Evolutionary conservation across 371 early-diverging fungal genomes (phyloP).

Genomic region (Mucor piriformis): DNA sequence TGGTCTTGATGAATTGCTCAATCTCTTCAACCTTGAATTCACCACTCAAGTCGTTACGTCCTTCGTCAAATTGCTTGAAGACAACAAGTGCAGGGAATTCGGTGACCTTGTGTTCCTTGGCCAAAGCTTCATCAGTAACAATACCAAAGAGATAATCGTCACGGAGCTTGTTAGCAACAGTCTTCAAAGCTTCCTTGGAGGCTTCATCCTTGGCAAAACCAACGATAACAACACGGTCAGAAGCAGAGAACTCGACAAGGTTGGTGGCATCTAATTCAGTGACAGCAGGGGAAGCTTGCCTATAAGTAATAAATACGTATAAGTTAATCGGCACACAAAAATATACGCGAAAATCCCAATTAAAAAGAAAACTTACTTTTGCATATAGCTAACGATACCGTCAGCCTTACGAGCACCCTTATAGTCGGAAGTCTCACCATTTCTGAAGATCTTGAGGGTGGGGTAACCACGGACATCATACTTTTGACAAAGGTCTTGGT

Average conservation of each 20-base stretch:
- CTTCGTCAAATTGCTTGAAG: constrained; percentile 92
- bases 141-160: constrained; percentile 87
- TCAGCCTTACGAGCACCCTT: constrained; percentile 83
- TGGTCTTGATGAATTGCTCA: constrained; percentile 68
- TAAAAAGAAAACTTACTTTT: constrained; percentile 64
- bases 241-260: constrained; percentile 72
- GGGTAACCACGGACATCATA: constrained; percentile 90
- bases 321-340: not conserved
- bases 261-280: constrained; percentile 63
- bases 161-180: constrained; percentile 75
- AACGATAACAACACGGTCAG: constrained; percentile 88
- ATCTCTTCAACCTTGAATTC: constrained; percentile 57
- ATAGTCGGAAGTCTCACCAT: constrained; percentile 75
- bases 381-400: constrained; percentile 87
- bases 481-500: constrained; percentile 80
- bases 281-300: constrained; percentile 80
- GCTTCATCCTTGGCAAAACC: constrained; percentile 75
- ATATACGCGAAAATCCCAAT: not conserved
- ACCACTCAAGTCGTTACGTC: constrained; percentile 66
- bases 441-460: constrained; percentile 88
- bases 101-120: constrained; percentile 44
- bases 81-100: constrained; percentile 73
- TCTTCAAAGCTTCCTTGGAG: constrained; percentile 57
- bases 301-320: constrained; percentile 22
- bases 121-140: constrained; percentile 59